Base-by-base conservation (phyloP, 1,139 yeast genomes). In the Yamadazyma conglobata region DNA sequence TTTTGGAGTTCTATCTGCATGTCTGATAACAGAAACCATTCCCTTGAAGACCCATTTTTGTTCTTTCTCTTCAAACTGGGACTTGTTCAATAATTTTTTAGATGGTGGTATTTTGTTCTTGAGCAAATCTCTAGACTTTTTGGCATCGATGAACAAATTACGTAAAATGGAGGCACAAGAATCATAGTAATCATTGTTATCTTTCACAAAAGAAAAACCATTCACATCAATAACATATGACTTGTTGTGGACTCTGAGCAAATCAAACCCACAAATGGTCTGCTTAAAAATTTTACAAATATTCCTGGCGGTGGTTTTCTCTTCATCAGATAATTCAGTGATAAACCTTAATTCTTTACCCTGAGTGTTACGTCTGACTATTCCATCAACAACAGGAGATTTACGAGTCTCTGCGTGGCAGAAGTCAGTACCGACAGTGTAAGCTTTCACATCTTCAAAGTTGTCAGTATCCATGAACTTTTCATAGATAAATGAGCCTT, bases 381-480 rank as follows among this genome's bases (percentile, higher is more conserved):
- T 85, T 30, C 99, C 99, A 61, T 93, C 99, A 10, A 93, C 98
- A 3, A 93, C 98, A 0, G 99, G 99, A 0, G 96, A 88, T 55
- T 93, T 93, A 49, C 99, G 74, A 1, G 99, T 93, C 54, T 93
- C 99, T 0, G 98, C 99, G 56, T 93, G 98, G 52, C 98, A 91
- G 52, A 74, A 93, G 15, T 66, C 64, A 4, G 83, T 79, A 1
- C 98, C 98, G 3, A 93, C 97, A 2, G 98, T 93, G 54, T 93
- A 93, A 0, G 98, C 98, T 58, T 93, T 93, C 40, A 93, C 99
- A 57, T 93, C 99, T 59, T 93, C 98, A 50, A 89, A 88, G 52
- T 93, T 91, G 54, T 93, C 97, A 3, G 98, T 91, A 52, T 91
- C 97, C 94, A 93, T 88, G 48, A 91, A 93, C 56, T 83, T 72